Evolutionary conservation across 1,284 basidiomycete genomes (phyloP).

Genomic region (Apiotrichum brassicae): DNA sequence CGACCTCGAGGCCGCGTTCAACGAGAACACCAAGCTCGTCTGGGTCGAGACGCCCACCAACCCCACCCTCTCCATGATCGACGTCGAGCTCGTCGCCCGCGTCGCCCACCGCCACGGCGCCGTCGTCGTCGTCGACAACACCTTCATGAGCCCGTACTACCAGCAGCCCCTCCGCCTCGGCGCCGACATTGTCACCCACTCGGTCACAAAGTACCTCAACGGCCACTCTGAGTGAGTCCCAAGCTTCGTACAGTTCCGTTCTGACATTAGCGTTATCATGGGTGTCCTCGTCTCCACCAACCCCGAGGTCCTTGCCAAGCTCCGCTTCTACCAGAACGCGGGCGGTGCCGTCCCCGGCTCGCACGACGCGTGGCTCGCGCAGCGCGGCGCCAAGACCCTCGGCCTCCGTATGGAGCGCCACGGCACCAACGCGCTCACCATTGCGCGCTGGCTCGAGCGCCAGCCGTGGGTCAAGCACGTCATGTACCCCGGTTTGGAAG

Average conservation of each 20-base stretch:
- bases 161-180: conserved; percentile 68
- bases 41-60: conserved; percentile 97
- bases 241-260: too few relatives aligned
- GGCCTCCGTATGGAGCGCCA: conserved; percentile 80
- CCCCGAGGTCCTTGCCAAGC: conserved; percentile 25
- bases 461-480: conserved; percentile 62
- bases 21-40: conserved; percentile 58
- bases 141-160: conserved; percentile 88
- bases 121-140: conserved; percentile 64
- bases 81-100: conserved; percentile 12
- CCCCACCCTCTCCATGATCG: conserved; percentile 67
- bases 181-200: conserved; percentile 43
- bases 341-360: conserved; percentile 79
- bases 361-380: conserved; percentile 85
- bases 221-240: conserved; percentile 66
- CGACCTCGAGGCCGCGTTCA: conserved; percentile 7
- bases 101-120: conserved; percentile 16
- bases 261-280: conserved; percentile 69
- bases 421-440: conserved; percentile 70
- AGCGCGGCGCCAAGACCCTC: conserved; percentile 86
- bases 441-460: conserved; percentile 62
- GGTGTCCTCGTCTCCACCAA: conserved; percentile 62
- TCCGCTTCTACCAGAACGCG: conserved; percentile 89
- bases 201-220: conserved; percentile 85
- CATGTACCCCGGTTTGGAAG: conserved; percentile 73